phyloP scores from a whole-genome alignment of 2,329 filamentous ascomycete genomes.

The Epichloe hybrida region DNA sequence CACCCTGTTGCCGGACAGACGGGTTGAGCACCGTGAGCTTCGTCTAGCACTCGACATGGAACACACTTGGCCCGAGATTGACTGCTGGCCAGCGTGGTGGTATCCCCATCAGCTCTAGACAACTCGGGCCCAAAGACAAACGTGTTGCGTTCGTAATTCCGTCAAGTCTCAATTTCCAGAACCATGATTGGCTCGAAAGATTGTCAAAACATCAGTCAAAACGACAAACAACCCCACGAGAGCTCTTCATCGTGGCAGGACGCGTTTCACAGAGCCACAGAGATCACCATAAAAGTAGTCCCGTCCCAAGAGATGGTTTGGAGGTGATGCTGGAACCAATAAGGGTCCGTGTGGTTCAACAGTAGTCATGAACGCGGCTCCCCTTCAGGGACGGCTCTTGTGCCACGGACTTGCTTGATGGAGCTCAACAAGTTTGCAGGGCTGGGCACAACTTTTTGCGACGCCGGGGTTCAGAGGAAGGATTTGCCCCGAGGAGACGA shows the following conservation, averaged over 20 bases:
- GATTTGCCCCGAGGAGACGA: background rate
- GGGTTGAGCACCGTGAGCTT: background rate
- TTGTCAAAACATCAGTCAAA: conserved; percentile 1
- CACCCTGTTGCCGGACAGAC: background rate
- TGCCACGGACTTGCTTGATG: too few relatives aligned
- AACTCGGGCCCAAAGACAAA: background rate
- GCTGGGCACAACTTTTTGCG: too few relatives aligned
- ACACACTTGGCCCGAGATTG: background rate
- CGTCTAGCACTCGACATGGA: background rate
- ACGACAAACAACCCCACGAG: background rate
- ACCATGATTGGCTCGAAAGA: background rate
- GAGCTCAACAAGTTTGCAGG: too few relatives aligned
- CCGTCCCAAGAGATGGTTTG: background rate
- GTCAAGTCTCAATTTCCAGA: background rate
- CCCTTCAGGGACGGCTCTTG: too few relatives aligned
- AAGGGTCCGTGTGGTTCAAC: too few relatives aligned
- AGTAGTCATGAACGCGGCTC: too few relatives aligned
- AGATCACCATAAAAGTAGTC: background rate
- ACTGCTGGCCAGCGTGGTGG: background rate
- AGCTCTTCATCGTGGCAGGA: background rate
- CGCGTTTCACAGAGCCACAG: background rate
- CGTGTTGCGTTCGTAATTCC: background rate
- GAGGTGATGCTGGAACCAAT: background rate
- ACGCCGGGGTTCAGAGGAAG: too few relatives aligned
- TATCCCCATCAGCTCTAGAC: background rate